phyloP scores from a whole-genome alignment of 2,329 filamentous ascomycete species.

The Aspergillus ochraceus region DNA sequence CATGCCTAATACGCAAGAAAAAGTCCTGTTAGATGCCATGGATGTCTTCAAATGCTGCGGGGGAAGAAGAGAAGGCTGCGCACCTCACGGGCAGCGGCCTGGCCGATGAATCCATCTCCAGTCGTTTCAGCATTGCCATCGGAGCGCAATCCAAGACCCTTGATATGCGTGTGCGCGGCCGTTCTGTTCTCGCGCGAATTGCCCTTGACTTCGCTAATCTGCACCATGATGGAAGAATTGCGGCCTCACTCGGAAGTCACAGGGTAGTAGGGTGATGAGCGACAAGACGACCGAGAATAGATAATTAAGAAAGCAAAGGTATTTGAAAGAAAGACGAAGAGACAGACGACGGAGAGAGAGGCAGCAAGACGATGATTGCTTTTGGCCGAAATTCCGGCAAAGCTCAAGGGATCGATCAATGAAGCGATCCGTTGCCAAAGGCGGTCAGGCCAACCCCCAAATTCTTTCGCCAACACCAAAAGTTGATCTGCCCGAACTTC shows the following conservation, averaged over 20 bases:
- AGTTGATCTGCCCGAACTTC: slow-evolving; percentile 17
- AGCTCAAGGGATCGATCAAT: slow-evolving; percentile 33
- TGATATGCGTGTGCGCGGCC: slow-evolving; percentile 96
- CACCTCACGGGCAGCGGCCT: slow-evolving; percentile 85
- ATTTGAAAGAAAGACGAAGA: slow-evolving; percentile 3
- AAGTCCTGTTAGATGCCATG: slow-evolving; percentile 14
- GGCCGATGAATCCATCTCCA: slow-evolving; percentile 84
- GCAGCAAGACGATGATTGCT: slow-evolving; percentile 17
- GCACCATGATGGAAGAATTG: slow-evolving; percentile 62
- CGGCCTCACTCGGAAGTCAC: slow-evolving; percentile 28
- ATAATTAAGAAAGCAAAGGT: background rate
- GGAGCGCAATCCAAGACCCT: slow-evolving; percentile 79
- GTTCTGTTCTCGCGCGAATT: slow-evolving; percentile 94
- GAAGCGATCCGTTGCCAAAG: slow-evolving; percentile 25
- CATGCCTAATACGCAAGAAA: slow-evolving; percentile 64
- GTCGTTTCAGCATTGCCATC: slow-evolving; percentile 84
- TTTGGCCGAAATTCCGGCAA: slow-evolving; percentile 35
- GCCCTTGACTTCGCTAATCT: slow-evolving; percentile 92
- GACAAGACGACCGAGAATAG: background rate
- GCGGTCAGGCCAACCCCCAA: slow-evolving; percentile 37
- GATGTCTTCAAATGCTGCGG: background rate
- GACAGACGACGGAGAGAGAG: background rate
- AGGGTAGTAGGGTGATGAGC: background rate
- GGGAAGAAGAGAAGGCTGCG: slow-evolving; percentile 18
- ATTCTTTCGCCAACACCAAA: slow-evolving; percentile 27